phyloP scores from a whole-genome alignment of 2,329 filamentous ascomycete species.

The Alternaria solani region DNA sequence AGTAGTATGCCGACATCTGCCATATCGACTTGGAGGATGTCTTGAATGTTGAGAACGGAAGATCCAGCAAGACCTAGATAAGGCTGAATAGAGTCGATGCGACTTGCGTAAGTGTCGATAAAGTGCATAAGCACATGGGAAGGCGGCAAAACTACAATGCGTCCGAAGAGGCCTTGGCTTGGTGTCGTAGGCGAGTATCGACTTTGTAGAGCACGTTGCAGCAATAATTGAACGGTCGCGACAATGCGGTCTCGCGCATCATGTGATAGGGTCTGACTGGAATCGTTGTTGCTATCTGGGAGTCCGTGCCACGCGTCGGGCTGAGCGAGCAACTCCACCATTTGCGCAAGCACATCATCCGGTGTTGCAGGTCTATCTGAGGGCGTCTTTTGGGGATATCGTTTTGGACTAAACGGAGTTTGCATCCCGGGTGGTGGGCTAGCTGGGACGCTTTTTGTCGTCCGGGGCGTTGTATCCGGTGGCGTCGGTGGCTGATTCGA shows the following conservation, averaged over 20 bases:
- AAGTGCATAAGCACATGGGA: constrained; percentile 14
- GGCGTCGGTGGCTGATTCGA: constrained; percentile 6
- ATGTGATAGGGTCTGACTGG: neutral
- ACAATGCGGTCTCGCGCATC: constrained; percentile 12
- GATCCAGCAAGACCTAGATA: constrained; percentile 15
- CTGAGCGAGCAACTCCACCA: constrained; percentile 11
- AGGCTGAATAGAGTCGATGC: constrained; percentile 13
- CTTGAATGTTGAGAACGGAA: constrained; percentile 4
- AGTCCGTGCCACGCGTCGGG: constrained; percentile 8
- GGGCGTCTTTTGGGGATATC: neutral
- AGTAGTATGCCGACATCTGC: constrained; percentile 12
- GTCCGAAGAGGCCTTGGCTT: constrained; percentile 10
- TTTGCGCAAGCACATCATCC: constrained; percentile 6
- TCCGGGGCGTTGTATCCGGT: constrained; percentile 7
- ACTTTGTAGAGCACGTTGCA: constrained; percentile 8
- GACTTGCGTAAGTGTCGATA: constrained; percentile 5
- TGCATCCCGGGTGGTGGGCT: neutral
- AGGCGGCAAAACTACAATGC: constrained; percentile 12
- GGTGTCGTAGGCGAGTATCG: constrained; percentile 1
- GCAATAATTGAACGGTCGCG: constrained; percentile 8
- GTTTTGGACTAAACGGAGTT: neutral
- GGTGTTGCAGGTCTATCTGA: neutral
- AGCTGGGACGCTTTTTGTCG: neutral
- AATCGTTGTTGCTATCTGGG: neutral
- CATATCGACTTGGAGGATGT: constrained; percentile 6